These are phyloP conservation scores for Crepidotus variabilis DNA, from an alignment of 768 basidiomycete species.

Conservation along the genomic window DNA sequence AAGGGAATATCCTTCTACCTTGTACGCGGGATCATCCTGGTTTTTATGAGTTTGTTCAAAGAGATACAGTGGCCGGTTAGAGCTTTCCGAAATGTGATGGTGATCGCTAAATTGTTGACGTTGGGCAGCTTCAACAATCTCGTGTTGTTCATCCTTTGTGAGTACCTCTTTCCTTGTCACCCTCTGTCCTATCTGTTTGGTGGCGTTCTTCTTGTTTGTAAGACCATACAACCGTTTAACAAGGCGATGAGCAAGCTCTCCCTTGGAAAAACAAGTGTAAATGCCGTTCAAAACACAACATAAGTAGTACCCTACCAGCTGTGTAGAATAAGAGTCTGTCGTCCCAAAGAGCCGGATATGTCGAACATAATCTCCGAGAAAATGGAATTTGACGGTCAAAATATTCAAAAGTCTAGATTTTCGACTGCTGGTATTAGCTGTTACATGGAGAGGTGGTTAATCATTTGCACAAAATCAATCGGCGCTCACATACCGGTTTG, in stretches of 20 bases:
- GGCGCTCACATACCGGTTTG: no score
- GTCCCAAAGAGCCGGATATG: conserved; percentile 28
- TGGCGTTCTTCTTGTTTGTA: conserved; percentile 6
- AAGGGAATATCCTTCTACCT: no score
- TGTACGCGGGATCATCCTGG: conserved; percentile 15
- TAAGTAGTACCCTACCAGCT: conserved; percentile 36
- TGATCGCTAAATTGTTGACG: background rate
- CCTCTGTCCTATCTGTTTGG: conserved; percentile 6
- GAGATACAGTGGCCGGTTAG: conserved; percentile 16
- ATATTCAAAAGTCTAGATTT: conserved; percentile 24
- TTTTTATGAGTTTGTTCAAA: conserved; percentile 8
- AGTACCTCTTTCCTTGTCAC: conserved; percentile 1
- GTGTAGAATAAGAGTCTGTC: conserved; percentile 37
- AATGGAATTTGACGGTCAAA: conserved; percentile 33
- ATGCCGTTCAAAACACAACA: no score
- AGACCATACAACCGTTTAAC: conserved; percentile 2
- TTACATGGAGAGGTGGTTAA: background rate
- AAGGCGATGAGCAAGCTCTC: conserved; percentile 3
- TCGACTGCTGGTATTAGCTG: background rate
- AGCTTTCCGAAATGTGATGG: conserved; percentile 15
- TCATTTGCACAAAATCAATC: background rate
- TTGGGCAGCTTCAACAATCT: background rate
- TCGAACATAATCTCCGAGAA: conserved; percentile 30
- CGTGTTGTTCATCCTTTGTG: background rate
- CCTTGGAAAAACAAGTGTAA: background rate